Base-by-base conservation (phyloP, 108 stramenopile genomes). In the Schizochytrium sp. region DNA sequence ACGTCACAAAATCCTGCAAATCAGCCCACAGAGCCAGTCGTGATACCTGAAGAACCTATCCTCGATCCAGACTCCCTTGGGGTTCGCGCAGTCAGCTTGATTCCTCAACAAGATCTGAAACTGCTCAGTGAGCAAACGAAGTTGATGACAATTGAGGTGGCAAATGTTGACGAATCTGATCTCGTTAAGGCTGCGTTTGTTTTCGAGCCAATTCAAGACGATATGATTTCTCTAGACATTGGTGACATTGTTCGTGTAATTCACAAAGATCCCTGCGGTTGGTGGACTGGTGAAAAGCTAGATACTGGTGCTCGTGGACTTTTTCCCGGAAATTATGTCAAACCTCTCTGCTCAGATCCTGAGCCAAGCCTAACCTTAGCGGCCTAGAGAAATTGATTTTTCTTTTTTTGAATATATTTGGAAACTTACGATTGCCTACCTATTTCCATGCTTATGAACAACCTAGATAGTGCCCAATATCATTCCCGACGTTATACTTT, bases 231-330 rank as follows among this genome's bases (percentile, higher is more conserved):
- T 8, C 64, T 69, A 0, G 64, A 12, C 0, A 44, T 44, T 44
- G 64, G 64, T 15, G 64, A 69, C 64, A 2, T 69, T 15, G 64
- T 69, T 15, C 64, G 64, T 15, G 64, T 69, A 8, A 7, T 69
- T 7, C 64, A 69, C 12, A 69, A 69, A 44, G 64, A 69, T 44
- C 64, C 64, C 10, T 69, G 64, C 64, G 64, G 64, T 44, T 69
- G 64, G 64, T 69, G 64, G 64, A 69, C 64, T 38, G 64, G 64
- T 44, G 64, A 69, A 69, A 12, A 38, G 64, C 19, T 69, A 38
- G 5, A 15, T 44, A 44, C 40, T 3, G 64, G 64, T 7, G 7
- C 64, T 15, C 44, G 64, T 15, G 64, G 64, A 44, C 64, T 69
- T 7, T 69, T 69, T 38, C 64, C 64, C 64, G 44, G 64, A 38